Percentiles rank a stretch among this genome's conserved stretches.
These are phyloP conservation scores for Pyrrhoderma noxium DNA, from an alignment of 1,284 basidiomycete species.

Conservation along the genomic window DNA sequence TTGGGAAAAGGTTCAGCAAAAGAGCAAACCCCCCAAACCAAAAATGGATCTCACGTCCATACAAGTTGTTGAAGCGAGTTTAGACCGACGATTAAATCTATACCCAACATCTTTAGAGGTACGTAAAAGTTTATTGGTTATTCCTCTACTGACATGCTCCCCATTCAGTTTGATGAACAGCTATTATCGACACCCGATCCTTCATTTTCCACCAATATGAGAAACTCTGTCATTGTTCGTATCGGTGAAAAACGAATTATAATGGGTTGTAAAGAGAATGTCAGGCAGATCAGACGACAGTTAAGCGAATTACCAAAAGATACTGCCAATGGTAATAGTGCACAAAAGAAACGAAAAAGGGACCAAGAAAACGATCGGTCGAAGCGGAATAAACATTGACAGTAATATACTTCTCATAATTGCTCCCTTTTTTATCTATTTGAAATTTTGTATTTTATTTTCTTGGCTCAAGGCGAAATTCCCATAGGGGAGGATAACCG, in stretches of 20 bases:
- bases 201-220: conserved; percentile 33
- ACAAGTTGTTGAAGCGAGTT: conserved; percentile 37
- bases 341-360: conserved; percentile 1
- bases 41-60: conserved; percentile 43
- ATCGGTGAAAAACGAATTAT: conserved; percentile 72
- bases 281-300: too few relatives aligned
- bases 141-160: not conserved
- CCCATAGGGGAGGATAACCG: too few relatives aligned
- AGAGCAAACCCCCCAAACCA: conserved; percentile 75
- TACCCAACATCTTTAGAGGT: conserved; percentile 59
- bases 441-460: too few relatives aligned
- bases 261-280: too few relatives aligned
- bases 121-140: conserved; percentile 19
- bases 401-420: too few relatives aligned
- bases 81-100: conserved; percentile 41
- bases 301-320: too few relatives aligned
- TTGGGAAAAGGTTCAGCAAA: conserved; percentile 58
- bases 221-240: conserved; percentile 67
- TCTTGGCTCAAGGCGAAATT: too few relatives aligned
- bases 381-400: not conserved
- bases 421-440: too few relatives aligned
- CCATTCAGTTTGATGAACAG: conserved; percentile 46
- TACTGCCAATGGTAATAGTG: not conserved
- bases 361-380: not conserved
- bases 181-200: conserved; percentile 33